Evolutionary conservation across 2,329 filamentous ascomycete species (phyloP).

Genomic region (Macroventuria anomochaeta): DNA sequence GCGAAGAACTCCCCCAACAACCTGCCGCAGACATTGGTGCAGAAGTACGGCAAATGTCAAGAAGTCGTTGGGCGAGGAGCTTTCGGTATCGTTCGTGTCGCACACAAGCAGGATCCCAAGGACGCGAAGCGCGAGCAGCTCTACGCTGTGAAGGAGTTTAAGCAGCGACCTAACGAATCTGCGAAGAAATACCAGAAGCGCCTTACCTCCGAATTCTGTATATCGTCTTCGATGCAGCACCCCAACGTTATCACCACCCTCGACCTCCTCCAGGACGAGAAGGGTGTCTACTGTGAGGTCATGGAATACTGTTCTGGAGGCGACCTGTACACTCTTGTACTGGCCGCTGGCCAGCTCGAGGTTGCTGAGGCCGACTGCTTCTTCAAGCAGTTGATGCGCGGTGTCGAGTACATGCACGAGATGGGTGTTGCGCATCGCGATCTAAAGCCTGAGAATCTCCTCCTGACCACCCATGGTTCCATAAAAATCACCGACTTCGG

Average conservation of each 20-base stretch:
- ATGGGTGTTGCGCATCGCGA: conserved; percentile 99
- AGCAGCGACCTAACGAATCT: conserved; percentile 89
- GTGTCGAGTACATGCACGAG: conserved; percentile 98
- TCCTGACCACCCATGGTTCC: conserved; percentile 88
- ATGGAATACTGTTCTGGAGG: conserved; percentile 99
- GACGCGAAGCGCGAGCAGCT: conserved; percentile 81
- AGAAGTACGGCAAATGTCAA: conserved; percentile 98
- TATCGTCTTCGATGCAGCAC: conserved; percentile 93
- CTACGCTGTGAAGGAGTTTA: conserved; percentile 98
- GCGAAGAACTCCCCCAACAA: conserved; percentile 82
- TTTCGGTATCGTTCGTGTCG: conserved; percentile 96
- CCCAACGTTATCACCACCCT: conserved; percentile 98
- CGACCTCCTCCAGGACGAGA: conserved; percentile 92
- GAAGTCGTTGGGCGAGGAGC: conserved; percentile 95
- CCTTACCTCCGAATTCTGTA: conserved; percentile 96
- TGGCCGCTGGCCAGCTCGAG: conserved; percentile 89
- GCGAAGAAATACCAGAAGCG: conserved; percentile 98
- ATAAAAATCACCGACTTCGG: conserved; percentile 99
- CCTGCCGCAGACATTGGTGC: conserved; percentile 78
- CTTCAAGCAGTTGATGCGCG: conserved; percentile 99
- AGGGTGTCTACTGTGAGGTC: conserved; percentile 97
- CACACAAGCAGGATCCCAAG: conserved; percentile 89
- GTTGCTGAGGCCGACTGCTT: conserved; percentile 95
- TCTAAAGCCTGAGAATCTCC: conserved; percentile 93
- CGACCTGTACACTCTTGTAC: conserved; percentile 90